These are phyloP conservation scores for Zygnema circumcarinatum DNA, from an alignment of 139 green algal species.

Conservation along the genomic window DNA sequence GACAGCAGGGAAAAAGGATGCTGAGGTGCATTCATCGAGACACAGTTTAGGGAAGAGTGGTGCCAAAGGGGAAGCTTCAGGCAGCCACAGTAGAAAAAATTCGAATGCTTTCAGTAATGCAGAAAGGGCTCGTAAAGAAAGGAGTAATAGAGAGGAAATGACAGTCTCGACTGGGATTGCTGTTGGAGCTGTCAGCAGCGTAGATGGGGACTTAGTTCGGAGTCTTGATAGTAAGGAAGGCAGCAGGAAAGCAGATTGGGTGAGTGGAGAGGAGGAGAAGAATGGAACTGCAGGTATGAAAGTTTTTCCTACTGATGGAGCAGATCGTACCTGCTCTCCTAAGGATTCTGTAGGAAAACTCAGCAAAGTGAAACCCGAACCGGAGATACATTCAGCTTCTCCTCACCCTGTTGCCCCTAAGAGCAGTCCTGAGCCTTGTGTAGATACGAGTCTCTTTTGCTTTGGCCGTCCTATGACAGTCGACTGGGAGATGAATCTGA, in stretches of 20 bases:
- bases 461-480: conserved; percentile 49
- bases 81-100: not conserved
- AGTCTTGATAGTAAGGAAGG: not conserved
- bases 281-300: not conserved
- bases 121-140: not conserved
- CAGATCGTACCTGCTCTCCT: not conserved
- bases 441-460: conserved; percentile 9
- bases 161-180: not conserved
- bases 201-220: no score
- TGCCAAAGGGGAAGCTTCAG: not conserved
- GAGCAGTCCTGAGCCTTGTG: not conserved
- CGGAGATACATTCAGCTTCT: not conserved
- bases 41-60: not conserved
- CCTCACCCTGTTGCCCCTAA: not conserved
- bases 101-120: no score
- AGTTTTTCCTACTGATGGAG: not conserved
- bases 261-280: not conserved
- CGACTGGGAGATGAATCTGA: conserved; percentile 47
- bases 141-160: not conserved
- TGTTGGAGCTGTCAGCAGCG: not conserved
- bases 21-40: not conserved
- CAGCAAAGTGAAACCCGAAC: not conserved
- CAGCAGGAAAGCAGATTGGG: not conserved
- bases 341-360: not conserved
- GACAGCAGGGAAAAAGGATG: no score